Base-by-base conservation (phyloP, 139 green algal genomes). In the Coccomyxa sp. region DNA sequence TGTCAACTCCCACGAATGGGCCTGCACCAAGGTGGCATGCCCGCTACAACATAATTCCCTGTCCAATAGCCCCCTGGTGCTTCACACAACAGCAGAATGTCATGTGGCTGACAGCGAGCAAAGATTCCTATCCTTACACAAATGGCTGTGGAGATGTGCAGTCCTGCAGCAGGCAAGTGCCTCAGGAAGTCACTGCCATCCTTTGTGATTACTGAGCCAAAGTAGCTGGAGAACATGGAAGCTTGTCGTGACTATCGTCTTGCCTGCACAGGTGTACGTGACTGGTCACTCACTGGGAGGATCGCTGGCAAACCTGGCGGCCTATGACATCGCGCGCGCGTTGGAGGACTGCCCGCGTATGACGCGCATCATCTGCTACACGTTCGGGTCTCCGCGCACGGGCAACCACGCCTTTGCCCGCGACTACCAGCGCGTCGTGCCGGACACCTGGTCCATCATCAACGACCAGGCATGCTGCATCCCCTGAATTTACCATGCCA, bases 391-490 rank as follows among this genome's bases (percentile, higher is more conserved):
- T 0, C 92, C 91, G 0, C 84, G 91, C 0, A 82, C 84, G 0
- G 92, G 92, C 82, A 95, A 95, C 85, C 86, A 89, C 60, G 84
- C 89, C 17, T 93, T 92, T 85, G 92, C 88, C 4, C 25, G 67
- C 17, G 74, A 86, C 21, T 93, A 92, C 84, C 80, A 87, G 30
- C 16, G 31, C 0, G 21, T 58, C 0, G 84, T 95, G 15, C 89
- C 89, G 17, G 84, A 94, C 77, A 92, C 88, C 18, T 95, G 87
- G 83, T 84, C 91, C 83, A 80, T 95, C 51, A 94, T 95, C 81
- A 93, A 94, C 76, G 80, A 81, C 30, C 84, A 91, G 60, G 86
- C 90, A 38, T 13, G 13, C 66, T 45, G 12, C 7, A 32, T n/a
- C 27, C 57, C 79, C 13, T 57, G 17, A 32, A 28, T 82, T 13